Base-by-base conservation (phyloP, 352 stramenopile genomes). In the Stramenopiles sp. region DNA sequence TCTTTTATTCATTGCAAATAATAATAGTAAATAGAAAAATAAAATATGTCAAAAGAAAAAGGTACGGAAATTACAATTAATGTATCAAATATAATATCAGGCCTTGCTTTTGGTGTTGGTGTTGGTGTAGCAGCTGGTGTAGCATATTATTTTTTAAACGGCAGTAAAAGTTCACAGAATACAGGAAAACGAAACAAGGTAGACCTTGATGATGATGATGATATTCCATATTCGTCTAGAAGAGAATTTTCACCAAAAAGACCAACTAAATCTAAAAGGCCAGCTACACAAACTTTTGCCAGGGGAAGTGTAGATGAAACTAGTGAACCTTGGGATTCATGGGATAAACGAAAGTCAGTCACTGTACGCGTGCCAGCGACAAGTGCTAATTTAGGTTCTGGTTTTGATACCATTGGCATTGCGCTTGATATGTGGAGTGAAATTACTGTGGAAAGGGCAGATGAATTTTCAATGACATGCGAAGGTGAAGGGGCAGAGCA, bases 391-490 rank as follows among this genome's bases (percentile, higher is more conserved):
- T 93, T 98, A 89, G 96, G 96, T 0, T 95, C 96, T 0, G 96
- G 96, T 80, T 98, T 96, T 81, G 95, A 98, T 84, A 98, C 93
- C 78, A 96, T 98, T 82, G 95, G 94, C 0, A 80, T 76, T 43
- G 94, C 95, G 7, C 90, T 99, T 31, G 95, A 98, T 86, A 96
- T 99, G 80, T 99, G 96, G 96, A 97, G 91, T 29, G 95, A 99
- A 87, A 94, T 98, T 43, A 97, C 94, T 29, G 94, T 98, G 1
- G 87, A 95, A 82, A 86, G 97, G 29, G 78, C 88, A 29, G 89
- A 91, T 32, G 88, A 85, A 76, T 96, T 99, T 84, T 88, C 90
- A 83, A 96, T 99, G 80, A 96, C 92, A 27, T 96, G 95, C 80
- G 93, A 98, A 81, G 96, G 96, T 74, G 95, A 98, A 73, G 96